phyloP scores from a whole-genome alignment of 352 stramenopile genomes.

The Chrysophaeum taylorii region DNA sequence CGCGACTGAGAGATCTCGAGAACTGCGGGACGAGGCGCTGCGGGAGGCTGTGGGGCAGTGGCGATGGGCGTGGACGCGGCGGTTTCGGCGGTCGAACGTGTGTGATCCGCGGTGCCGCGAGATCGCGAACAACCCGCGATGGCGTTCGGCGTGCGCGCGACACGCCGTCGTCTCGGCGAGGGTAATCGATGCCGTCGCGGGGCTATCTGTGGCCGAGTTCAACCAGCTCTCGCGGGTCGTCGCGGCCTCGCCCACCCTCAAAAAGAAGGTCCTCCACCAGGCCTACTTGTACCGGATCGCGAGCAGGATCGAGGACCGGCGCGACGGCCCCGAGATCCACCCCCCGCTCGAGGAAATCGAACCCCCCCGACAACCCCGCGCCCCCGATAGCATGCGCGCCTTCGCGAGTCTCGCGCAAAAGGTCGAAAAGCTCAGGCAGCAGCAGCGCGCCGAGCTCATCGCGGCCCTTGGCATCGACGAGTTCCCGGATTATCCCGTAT shows the following conservation, averaged over 20 bases:
- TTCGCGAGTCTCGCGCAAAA: slow-evolving; percentile 11
- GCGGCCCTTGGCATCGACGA: slow-evolving; percentile 30
- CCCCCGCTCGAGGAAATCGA: neutral
- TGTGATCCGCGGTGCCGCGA: neutral
- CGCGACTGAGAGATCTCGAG: neutral
- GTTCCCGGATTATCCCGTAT: slow-evolving; percentile 37
- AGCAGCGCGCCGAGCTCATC: slow-evolving; percentile 35
- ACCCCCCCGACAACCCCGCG: neutral
- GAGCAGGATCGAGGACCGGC: neutral
- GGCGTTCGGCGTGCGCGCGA: neutral
- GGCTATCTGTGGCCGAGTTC: neutral
- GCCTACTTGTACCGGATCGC: neutral
- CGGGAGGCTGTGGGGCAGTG: neutral
- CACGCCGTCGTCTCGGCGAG: neutral
- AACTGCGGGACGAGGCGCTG: neutral
- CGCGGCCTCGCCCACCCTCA: neutral
- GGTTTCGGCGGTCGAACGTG: neutral
- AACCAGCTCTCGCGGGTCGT: neutral
- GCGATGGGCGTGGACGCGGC: too few species aligned
- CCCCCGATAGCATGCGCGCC: neutral
- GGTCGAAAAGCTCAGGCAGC: slow-evolving; percentile 40
- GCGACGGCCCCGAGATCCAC: neutral
- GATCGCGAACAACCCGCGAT: neutral
- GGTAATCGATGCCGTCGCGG: neutral
- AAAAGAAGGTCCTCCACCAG: neutral